These are phyloP conservation scores for Bruguiera parviflora DNA, from an alignment of 345 rosid species.

Conservation along the genomic window DNA sequence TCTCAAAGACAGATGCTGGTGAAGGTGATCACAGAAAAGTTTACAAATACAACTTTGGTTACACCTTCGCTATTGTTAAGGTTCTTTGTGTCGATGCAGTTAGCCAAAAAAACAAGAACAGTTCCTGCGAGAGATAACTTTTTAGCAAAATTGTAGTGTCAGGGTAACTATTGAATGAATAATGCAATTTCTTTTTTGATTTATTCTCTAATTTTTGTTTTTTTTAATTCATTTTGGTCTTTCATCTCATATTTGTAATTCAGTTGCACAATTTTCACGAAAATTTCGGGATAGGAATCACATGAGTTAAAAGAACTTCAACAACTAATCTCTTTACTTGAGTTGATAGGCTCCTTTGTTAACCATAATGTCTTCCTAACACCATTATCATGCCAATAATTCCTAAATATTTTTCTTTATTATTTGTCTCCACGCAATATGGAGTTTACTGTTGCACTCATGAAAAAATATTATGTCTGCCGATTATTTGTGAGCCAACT, in stretches of 20 bases:
- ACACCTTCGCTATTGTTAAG: slow-evolving; percentile 76
- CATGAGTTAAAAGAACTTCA: background rate
- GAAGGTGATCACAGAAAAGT: slow-evolving; percentile 83
- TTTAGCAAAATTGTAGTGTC: background rate
- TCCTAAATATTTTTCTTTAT: background rate
- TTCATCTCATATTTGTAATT: too few species aligned
- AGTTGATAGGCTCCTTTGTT: background rate
- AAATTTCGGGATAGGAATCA: background rate
- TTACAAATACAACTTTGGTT: slow-evolving; percentile 72
- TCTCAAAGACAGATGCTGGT: slow-evolving; percentile 57
- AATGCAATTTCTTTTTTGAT: too few species aligned
- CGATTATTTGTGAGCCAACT: slow-evolving; percentile 56
- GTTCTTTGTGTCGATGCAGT: slow-evolving; percentile 53
- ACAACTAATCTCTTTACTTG: background rate
- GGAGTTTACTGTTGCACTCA: background rate
- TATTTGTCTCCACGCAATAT: background rate
- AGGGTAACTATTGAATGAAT: background rate
- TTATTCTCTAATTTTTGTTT: too few species aligned
- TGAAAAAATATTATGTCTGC: background rate
- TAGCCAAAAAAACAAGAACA: slow-evolving; percentile 63
- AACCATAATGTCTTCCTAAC: background rate
- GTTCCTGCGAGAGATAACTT: slow-evolving; percentile 70
- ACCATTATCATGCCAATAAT: background rate
- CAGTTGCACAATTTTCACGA: background rate
- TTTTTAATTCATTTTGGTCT: too few species aligned